Conservation (phyloP, 2,329 filamentous ascomycete genomes). For the Neopestalotiopsis sp. region DNA sequence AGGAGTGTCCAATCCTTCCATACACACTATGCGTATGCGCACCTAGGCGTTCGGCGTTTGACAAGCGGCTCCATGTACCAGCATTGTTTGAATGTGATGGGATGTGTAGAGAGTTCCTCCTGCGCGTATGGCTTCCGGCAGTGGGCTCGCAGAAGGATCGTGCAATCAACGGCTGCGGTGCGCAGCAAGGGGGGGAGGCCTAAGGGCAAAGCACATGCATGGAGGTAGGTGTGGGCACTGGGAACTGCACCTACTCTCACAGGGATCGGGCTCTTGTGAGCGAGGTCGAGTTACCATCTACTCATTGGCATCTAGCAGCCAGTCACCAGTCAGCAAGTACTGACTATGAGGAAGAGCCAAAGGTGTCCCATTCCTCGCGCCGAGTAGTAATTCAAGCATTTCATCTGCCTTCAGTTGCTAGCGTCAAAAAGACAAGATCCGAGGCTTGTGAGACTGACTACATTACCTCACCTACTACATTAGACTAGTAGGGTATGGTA, state of each 20-base stretch:
- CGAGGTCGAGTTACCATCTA: not conserved
- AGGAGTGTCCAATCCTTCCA: not conserved
- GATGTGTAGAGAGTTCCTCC: not conserved
- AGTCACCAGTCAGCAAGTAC: not conserved
- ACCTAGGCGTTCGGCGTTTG: not conserved
- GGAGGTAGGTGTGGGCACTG: constrained; percentile 7
- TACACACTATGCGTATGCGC: not conserved
- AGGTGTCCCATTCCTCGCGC: too few species aligned
- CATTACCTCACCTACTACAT: not conserved
- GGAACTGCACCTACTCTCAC: not conserved
- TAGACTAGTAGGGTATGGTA: not conserved
- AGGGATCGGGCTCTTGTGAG: not conserved
- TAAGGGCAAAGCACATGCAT: not conserved
- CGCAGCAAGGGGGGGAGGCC: constrained; percentile 4
- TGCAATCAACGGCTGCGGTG: constrained; percentile 20
- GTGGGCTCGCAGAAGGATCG: constrained; percentile 19
- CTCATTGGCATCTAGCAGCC: not conserved
- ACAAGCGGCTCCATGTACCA: not conserved
- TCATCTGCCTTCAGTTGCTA: not conserved
- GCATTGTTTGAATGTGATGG: not conserved
- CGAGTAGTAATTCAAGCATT: not conserved
- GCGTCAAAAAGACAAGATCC: not conserved
- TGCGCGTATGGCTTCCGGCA: constrained; percentile 22
- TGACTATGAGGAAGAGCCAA: not conserved
- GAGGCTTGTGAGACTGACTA: not conserved